Percentiles rank a stretch among this genome's conserved stretches.
These are phyloP conservation scores for Eucalyptus rudis DNA, from an alignment of 345 rosid genomes.

Conservation along the genomic window DNA sequence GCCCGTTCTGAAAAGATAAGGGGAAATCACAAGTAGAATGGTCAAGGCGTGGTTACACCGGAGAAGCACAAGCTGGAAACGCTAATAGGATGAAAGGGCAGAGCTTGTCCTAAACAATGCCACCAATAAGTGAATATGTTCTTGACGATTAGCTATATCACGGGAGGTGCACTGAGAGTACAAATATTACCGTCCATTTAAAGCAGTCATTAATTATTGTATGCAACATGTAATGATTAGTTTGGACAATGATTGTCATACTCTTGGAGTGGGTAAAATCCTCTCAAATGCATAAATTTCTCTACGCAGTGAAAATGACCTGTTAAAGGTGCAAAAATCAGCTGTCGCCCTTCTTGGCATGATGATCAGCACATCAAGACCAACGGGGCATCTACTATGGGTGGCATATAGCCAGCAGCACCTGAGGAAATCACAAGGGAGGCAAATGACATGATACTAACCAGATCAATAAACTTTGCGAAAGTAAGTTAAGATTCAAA, in stretches of 20 bases:
- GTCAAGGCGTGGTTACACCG: neutral
- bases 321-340: neutral
- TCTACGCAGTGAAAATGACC: accelerated
- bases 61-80: neutral
- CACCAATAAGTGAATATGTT: neutral
- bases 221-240: neutral
- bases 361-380: neutral
- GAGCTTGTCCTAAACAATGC: neutral
- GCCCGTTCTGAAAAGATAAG: neutral
- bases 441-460: neutral
- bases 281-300: neutral
- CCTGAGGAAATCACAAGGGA: neutral
- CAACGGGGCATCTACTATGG: neutral
- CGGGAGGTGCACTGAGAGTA: accelerated
- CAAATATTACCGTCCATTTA: neutral
- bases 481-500: neutral
- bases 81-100: neutral
- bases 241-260: neutral
- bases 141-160: accelerated
- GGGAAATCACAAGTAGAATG: neutral
- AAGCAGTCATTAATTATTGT: neutral
- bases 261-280: neutral
- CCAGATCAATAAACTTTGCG: neutral
- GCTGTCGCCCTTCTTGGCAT: too few relatives aligned
- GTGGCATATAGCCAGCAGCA: neutral